Evolutionary conservation across 176 grass and related monocot species (phyloP).

Genomic region (Triticum dicoccoides): DNA sequence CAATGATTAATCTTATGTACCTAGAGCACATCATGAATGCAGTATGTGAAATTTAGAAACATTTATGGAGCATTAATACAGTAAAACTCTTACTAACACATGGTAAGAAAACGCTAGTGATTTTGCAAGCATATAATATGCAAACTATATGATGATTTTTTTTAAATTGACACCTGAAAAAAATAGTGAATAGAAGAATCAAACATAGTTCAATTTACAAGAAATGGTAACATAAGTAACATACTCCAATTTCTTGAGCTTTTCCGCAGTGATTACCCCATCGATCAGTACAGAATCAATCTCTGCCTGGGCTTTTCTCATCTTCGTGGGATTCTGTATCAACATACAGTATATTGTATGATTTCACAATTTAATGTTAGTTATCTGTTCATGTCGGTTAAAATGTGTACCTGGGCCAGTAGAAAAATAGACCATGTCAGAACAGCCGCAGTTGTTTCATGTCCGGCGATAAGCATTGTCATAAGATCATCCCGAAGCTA

Average conservation of each 20-base stretch:
- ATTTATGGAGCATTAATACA: neutral
- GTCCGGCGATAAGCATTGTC: constrained; percentile 99
- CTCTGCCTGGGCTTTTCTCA: constrained; percentile 92
- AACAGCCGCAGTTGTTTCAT: constrained; percentile 99
- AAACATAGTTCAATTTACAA: constrained; percentile 16
- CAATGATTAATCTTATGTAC: constrained; percentile 86
- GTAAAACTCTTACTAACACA: neutral
- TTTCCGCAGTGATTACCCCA: constrained; percentile 57
- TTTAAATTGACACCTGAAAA: neutral
- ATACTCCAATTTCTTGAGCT: constrained; percentile 75
- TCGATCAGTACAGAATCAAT: constrained; percentile 70
- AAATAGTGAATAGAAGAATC: neutral
- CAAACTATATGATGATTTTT: constrained; percentile 2
- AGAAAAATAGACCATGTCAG: constrained; percentile 90
- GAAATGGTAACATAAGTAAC: constrained; percentile 36
- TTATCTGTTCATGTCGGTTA: neutral
- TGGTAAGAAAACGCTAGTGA: neutral
- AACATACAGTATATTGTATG: neutral
- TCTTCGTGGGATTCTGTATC: constrained; percentile 81
- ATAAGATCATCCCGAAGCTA: constrained; percentile 97
- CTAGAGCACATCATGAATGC: constrained; percentile 36
- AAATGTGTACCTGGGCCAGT: constrained; percentile 67
- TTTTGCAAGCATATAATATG: neutral
- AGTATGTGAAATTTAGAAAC: constrained; percentile 10
- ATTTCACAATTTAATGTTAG: neutral